Evolutionary conservation across 2,329 filamentous ascomycete species (phyloP).

Genomic region (Hirsutella thompsonii): DNA sequence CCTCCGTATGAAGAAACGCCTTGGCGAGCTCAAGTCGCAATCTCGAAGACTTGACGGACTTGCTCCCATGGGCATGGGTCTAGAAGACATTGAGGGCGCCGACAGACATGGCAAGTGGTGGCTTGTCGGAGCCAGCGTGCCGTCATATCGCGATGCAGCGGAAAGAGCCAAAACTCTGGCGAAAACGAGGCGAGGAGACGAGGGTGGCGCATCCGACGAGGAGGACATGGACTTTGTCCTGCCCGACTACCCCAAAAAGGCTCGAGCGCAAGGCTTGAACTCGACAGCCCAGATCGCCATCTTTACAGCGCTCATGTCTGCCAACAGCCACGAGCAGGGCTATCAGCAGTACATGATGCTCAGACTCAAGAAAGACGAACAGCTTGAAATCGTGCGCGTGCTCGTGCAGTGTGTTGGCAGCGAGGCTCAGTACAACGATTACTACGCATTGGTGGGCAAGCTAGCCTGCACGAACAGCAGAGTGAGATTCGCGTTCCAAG

Average conservation of each 20-base stretch:
- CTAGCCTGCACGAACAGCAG: slow-evolving; percentile 64
- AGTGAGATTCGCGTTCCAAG: slow-evolving; percentile 75
- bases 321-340: slow-evolving; percentile 72
- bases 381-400: slow-evolving; percentile 76
- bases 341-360: slow-evolving; percentile 69
- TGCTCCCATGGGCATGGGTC: slow-evolving; percentile 69
- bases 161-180: slow-evolving; percentile 8
- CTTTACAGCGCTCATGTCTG: slow-evolving; percentile 81
- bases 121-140: slow-evolving; percentile 93
- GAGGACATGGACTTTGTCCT: slow-evolving; percentile 34
- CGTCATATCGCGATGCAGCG: slow-evolving; percentile 18
- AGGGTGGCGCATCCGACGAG: slow-evolving; percentile 21
- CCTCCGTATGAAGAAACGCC: slow-evolving; percentile 74
- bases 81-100: slow-evolving; percentile 70
- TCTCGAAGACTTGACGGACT: slow-evolving; percentile 51
- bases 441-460: slow-evolving; percentile 77
- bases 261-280: slow-evolving; percentile 72
- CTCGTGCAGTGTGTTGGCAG: slow-evolving; percentile 76
- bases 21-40: slow-evolving; percentile 59
- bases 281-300: slow-evolving; percentile 81
- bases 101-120: slow-evolving; percentile 95
- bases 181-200: slow-evolving; percentile 8
- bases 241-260: slow-evolving; percentile 62
- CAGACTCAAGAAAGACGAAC: slow-evolving; percentile 72
- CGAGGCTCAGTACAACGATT: slow-evolving; percentile 79